Conservation (phyloP, 768 basidiomycete species). For the Auriscalpium microsporum region DNA sequence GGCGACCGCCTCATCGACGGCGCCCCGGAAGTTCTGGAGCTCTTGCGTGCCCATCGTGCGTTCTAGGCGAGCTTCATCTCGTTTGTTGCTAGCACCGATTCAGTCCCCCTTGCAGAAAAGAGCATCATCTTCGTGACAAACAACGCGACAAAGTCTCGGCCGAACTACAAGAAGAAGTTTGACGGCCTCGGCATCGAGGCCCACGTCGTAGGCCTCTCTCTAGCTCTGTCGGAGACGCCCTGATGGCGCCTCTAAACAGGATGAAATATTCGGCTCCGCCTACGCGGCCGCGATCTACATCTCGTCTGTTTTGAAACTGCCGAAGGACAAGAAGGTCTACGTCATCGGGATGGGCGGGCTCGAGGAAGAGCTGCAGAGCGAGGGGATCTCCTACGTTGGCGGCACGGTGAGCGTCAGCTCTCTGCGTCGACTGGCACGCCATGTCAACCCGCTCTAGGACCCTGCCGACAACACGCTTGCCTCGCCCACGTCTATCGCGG, state of each 20-base stretch:
- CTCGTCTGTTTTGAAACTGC: slow-evolving; percentile 81
- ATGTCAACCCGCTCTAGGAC: slow-evolving; percentile 43
- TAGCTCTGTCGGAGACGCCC: neutral
- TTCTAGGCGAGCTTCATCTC: slow-evolving; percentile 6
- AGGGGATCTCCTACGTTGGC: slow-evolving; percentile 73
- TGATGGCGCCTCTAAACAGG: slow-evolving; percentile 37
- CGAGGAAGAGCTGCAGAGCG: slow-evolving; percentile 87
- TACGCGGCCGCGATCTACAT: slow-evolving; percentile 80
- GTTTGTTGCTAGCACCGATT: slow-evolving; percentile 1
- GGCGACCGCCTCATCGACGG: slow-evolving; percentile 76
- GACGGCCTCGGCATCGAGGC: slow-evolving; percentile 83
- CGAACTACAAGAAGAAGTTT: slow-evolving; percentile 83
- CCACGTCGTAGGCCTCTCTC: slow-evolving; percentile 55
- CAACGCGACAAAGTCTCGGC: slow-evolving; percentile 91
- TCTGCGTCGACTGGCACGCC: slow-evolving; percentile 3
- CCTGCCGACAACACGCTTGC: slow-evolving; percentile 73
- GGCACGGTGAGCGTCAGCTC: slow-evolving; percentile 58
- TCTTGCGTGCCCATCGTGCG: slow-evolving; percentile 68
- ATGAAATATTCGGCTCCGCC: slow-evolving; percentile 95
- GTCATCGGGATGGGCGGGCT: slow-evolving; percentile 89
- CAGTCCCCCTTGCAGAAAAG: slow-evolving; percentile 30
- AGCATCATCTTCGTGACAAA: slow-evolving; percentile 89
- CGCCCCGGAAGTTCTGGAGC: slow-evolving; percentile 61
- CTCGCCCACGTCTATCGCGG: slow-evolving; percentile 60
- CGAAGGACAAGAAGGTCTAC: slow-evolving; percentile 89